Percentiles rank a stretch among this genome's conserved stretches.
Conservation (phyloP, 2,329 filamentous ascomycete species). For the Claviceps sorghi region DNA sequence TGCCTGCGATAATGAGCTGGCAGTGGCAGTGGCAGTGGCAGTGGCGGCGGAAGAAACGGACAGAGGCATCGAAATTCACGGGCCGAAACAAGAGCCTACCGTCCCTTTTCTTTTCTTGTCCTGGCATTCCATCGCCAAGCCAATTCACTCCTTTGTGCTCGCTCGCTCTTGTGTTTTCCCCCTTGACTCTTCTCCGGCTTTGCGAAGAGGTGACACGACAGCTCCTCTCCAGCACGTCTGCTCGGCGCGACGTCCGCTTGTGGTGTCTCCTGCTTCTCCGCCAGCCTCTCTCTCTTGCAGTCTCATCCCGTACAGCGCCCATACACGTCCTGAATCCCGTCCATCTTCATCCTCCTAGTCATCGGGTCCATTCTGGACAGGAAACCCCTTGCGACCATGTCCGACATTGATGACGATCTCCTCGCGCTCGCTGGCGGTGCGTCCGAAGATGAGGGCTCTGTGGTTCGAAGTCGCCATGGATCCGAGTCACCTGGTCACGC, state of each 20-base stretch:
- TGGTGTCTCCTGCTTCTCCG: background rate
- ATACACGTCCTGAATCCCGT: background rate
- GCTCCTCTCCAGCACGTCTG: background rate
- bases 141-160: background rate
- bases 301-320: background rate
- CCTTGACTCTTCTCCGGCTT: background rate
- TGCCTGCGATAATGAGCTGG: background rate
- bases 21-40: too few species aligned
- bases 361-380: background rate
- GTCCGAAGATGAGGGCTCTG: constrained; percentile 43
- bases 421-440: constrained; percentile 80
- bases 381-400: constrained; percentile 41
- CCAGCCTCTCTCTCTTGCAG: background rate
- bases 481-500: constrained; percentile 36
- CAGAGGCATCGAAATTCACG: too few species aligned
- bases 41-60: background rate
- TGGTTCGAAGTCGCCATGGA: constrained; percentile 38
- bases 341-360: background rate
- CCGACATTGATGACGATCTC: constrained; percentile 83
- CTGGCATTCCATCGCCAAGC: background rate
- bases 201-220: background rate
- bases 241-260: background rate
- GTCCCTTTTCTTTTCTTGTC: background rate
- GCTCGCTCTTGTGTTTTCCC: too few species aligned
- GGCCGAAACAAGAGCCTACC: too few species aligned